phyloP scores from a whole-genome alignment of 164 flowering plant genomes.

The Dillenia turbinata region DNA sequence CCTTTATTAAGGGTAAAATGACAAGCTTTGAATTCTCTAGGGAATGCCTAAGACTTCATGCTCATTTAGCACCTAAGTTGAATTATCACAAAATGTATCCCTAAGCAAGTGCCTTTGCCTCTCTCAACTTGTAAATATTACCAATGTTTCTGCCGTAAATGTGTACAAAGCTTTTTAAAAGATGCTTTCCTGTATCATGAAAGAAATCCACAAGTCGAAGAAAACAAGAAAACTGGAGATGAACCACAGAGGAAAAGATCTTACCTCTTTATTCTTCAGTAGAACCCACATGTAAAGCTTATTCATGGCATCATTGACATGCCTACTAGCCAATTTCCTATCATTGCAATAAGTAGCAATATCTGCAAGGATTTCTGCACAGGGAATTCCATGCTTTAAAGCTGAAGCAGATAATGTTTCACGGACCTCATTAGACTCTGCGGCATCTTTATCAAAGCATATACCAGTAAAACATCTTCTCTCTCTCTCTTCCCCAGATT shows the following conservation, averaged over 20 bases:
- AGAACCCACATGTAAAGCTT: slow-evolving; percentile 79
- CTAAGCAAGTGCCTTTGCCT: too few relatives aligned
- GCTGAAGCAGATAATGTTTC: slow-evolving; percentile 62
- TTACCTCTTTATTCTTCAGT: slow-evolving; percentile 74
- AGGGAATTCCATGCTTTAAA: slow-evolving; percentile 46
- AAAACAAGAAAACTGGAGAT: not conserved
- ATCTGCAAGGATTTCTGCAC: slow-evolving; percentile 40
- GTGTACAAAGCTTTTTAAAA: not conserved
- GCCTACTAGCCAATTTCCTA: slow-evolving; percentile 59
- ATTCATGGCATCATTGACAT: slow-evolving; percentile 69
- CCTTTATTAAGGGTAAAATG: too few relatives aligned
- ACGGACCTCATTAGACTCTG: slow-evolving; percentile 47
- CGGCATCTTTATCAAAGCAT: slow-evolving; percentile 48
- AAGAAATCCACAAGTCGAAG: not conserved
- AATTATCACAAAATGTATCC: too few relatives aligned
- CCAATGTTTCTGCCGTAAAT: too few relatives aligned
- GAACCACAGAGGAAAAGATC: not conserved
- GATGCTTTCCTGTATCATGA: not conserved
- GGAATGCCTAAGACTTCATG: too few relatives aligned
- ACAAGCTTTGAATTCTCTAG: too few relatives aligned
- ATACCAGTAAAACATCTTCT: slow-evolving; percentile 55
- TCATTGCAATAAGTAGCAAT: slow-evolving; percentile 75
- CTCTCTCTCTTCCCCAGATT: slow-evolving; percentile 8
- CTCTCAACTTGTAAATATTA: too few relatives aligned
- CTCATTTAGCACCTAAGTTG: too few relatives aligned